Percentiles rank a stretch among this genome's conserved stretches.
Conservation (phyloP, 176 grass and related monocot species). For the Areca catechu region DNA sequence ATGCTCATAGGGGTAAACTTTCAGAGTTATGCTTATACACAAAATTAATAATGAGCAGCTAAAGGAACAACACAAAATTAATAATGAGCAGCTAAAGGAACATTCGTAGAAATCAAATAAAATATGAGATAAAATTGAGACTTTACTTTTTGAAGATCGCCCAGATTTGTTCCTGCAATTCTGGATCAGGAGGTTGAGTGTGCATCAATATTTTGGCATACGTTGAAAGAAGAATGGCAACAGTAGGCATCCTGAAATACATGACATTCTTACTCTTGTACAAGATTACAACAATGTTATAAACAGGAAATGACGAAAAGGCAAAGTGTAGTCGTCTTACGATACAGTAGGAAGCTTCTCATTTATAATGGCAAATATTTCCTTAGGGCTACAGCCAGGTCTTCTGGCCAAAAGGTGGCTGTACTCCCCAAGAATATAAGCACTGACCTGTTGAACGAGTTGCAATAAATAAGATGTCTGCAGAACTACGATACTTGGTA, state of each 20-base stretch:
- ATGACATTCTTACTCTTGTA: slow-evolving; percentile 10
- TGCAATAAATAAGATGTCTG: slow-evolving; percentile 4
- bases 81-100: too few relatives aligned
- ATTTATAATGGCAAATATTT: slow-evolving; percentile 86
- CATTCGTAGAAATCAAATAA: not conserved
- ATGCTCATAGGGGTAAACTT: not conserved
- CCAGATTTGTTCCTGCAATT: slow-evolving; percentile 86
- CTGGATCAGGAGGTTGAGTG: slow-evolving; percentile 73
- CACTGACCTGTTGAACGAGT: slow-evolving; percentile 60
- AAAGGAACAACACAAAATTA: too few relatives aligned
- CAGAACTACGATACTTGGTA: too few relatives aligned
- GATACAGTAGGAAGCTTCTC: slow-evolving; percentile 89
- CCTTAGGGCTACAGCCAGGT: slow-evolving; percentile 93
- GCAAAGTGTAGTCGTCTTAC: slow-evolving; percentile 47
- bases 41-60: too few relatives aligned
- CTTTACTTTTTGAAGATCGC: slow-evolving; percentile 80
- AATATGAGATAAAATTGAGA: slow-evolving; percentile 2
- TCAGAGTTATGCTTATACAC: not conserved
- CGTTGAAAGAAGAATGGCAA: slow-evolving; percentile 92
- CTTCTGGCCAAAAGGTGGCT: slow-evolving; percentile 88
- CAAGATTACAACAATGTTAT: not conserved
- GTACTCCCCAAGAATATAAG: slow-evolving; percentile 98
- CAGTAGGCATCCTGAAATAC: slow-evolving; percentile 67
- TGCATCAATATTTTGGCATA: slow-evolving; percentile 99
- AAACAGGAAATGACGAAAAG: not conserved